phyloP scores from a whole-genome alignment of 148 eudicot species.

The Diospyros kaki region DNA sequence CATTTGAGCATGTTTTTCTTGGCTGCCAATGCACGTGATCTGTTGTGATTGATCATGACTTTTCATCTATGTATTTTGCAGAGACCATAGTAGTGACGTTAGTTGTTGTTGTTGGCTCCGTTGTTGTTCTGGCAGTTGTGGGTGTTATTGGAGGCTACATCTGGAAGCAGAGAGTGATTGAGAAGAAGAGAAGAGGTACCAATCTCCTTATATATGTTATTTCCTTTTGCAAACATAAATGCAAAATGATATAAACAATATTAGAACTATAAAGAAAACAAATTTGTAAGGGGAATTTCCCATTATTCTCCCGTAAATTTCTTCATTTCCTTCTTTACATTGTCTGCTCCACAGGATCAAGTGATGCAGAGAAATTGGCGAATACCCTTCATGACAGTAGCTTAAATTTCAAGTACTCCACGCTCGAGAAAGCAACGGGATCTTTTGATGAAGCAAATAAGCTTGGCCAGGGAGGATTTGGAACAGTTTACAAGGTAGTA shows the following conservation, averaged over 20 bases:
- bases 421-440: conserved; percentile 58
- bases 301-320: no score
- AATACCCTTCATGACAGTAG: conserved; percentile 48
- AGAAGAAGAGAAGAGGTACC: conserved; percentile 47
- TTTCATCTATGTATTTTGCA: conserved; percentile 16
- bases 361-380: conserved; percentile 49
- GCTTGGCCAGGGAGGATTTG: conserved; percentile 77
- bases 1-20: not conserved
- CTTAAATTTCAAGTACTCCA: conserved; percentile 68
- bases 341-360: conserved; percentile 20
- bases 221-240: no score
- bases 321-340: no score
- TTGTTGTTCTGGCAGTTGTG: conserved; percentile 36
- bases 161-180: conserved; percentile 36
- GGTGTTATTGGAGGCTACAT: conserved; percentile 30
- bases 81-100: conserved; percentile 30
- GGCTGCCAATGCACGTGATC: no score
- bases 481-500: conserved; percentile 60
- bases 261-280: no score
- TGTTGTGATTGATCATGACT: no score
- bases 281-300: no score
- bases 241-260: no score
- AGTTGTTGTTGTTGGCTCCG: conserved; percentile 34
- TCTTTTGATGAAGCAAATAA: conserved; percentile 51
- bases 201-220: no score